phyloP scores from a whole-genome alignment of 2,329 filamentous ascomycete genomes.

The Karstenula rhodostoma region DNA sequence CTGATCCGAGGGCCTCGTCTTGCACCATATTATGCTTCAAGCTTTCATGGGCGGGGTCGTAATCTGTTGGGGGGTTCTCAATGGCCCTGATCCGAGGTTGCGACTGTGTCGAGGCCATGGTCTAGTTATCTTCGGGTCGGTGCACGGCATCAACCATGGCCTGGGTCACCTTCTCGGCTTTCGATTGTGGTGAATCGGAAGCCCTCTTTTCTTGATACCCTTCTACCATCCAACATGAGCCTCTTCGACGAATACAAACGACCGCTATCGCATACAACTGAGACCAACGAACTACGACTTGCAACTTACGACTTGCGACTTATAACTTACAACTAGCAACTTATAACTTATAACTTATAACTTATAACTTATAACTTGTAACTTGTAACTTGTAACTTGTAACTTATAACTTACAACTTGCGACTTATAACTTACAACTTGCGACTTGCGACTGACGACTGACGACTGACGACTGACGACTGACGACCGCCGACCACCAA shows the following conservation, averaged over 20 bases:
- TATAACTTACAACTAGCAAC: too few species aligned
- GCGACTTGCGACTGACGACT: too few species aligned
- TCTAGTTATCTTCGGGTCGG: background rate
- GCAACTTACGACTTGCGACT: too few species aligned
- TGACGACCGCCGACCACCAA: background rate
- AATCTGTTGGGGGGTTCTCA: background rate
- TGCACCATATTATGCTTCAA: background rate
- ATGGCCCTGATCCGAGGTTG: background rate
- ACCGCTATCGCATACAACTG: background rate
- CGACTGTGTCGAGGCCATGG: background rate
- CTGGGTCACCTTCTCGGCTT: background rate
- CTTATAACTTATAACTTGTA: too few species aligned
- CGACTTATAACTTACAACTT: too few species aligned
- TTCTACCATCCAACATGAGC: background rate
- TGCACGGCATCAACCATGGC: background rate
- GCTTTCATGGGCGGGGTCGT: constrained; percentile 5
- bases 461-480: background rate
- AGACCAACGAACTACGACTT: too few species aligned
- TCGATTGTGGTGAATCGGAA: constrained; percentile 2
- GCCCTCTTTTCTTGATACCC: background rate
- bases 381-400: too few species aligned
- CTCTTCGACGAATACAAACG: background rate
- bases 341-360: too few species aligned
- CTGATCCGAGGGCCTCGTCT: background rate
- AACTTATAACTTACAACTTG: too few species aligned